These are phyloP conservation scores for Themeda triandra DNA, from an alignment of 176 grass and related monocot species.

Conservation along the genomic window DNA sequence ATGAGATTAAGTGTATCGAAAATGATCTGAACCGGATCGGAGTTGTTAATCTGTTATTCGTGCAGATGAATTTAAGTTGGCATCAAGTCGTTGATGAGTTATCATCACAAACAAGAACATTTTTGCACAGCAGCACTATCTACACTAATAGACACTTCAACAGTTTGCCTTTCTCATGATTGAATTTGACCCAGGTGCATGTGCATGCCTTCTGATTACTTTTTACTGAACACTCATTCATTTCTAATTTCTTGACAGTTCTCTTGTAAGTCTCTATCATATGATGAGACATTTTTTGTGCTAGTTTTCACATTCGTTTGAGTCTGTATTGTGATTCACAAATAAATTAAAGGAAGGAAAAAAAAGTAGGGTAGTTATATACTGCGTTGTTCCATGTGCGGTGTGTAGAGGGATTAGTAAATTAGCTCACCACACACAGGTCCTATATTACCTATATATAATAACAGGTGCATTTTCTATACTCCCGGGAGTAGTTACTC, in stretches of 20 bases:
- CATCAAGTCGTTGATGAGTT: slow-evolving; percentile 6
- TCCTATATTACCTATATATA: too few species aligned
- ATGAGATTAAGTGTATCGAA: not conserved
- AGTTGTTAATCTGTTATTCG: not conserved
- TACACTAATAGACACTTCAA: slow-evolving; percentile 15
- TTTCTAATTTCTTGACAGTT: not conserved
- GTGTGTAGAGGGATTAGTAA: too few species aligned
- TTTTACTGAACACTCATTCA: not conserved
- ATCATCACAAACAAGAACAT: not conserved
- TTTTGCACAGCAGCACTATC: not conserved
- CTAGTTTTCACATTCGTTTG: not conserved
- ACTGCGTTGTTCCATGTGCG: too few species aligned
- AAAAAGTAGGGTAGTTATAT: too few species aligned
- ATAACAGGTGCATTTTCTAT: too few species aligned
- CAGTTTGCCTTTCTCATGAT: not conserved
- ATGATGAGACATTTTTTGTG: not conserved
- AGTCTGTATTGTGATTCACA: too few species aligned
- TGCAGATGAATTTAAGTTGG: not conserved
- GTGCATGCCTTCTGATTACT: not conserved
- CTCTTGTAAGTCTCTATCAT: not conserved
- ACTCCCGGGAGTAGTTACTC: too few species aligned
- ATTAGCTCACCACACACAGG: too few species aligned
- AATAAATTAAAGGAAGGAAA: too few species aligned
- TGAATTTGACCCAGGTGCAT: not conserved
- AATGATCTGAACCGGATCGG: not conserved